A percentile compares a stretch with the other conserved stretches of the same genome.
phyloP scores from a whole-genome alignment of 2,329 filamentous ascomycete species.

The Ciborinia camelliae region DNA sequence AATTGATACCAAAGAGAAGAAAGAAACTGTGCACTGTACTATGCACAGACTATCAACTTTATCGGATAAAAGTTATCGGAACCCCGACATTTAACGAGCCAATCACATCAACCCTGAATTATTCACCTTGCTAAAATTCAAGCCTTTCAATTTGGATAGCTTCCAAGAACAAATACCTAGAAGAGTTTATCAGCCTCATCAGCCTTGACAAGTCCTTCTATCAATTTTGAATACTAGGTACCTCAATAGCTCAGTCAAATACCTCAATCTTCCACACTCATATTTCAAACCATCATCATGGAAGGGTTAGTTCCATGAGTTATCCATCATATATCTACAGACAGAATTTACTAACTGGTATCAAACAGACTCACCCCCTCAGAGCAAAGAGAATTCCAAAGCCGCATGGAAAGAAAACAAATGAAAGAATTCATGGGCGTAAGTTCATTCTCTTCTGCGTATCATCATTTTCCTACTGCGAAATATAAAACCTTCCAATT shows the following conservation, averaged over 20 bases:
- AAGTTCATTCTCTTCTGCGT: constrained; percentile 42
- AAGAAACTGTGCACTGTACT: background rate
- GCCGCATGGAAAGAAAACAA: constrained; percentile 95
- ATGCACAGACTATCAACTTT: background rate
- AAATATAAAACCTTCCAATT: background rate
- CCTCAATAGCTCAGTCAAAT: background rate
- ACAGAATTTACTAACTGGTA: constrained; percentile 20
- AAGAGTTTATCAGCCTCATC: constrained; percentile 20
- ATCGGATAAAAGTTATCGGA: constrained; percentile 7
- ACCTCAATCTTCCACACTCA: background rate
- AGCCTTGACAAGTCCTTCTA: constrained; percentile 12
- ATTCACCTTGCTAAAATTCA: constrained; percentile 14
- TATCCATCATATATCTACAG: background rate
- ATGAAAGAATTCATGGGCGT: constrained; percentile 99
- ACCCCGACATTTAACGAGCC: background rate
- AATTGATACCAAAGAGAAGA: background rate
- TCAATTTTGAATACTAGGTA: background rate
- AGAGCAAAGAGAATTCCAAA: constrained; percentile 90
- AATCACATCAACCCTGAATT: background rate
- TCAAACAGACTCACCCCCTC: constrained; percentile 40
- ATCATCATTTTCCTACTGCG: background rate
- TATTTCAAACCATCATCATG: constrained; percentile 25
- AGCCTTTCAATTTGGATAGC: constrained; percentile 11
- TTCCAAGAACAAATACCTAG: constrained; percentile 6
- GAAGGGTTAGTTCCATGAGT: constrained; percentile 33